These are phyloP conservation scores for Tylopilus orsonianus DNA, from an alignment of 1,284 basidiomycete genomes.

Conservation along the genomic window DNA sequence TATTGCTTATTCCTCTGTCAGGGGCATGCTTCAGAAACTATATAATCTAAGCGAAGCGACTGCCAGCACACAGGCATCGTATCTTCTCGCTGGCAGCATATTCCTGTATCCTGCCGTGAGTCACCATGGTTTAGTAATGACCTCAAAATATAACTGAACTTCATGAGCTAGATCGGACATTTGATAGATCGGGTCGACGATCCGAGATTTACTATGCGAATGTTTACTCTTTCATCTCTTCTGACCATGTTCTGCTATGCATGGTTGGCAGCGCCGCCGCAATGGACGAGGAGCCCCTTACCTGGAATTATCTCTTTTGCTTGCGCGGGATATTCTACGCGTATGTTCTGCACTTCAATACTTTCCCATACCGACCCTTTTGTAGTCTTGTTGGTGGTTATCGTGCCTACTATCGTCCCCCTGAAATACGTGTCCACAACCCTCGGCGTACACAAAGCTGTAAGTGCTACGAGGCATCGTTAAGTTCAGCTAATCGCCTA, in stretches of 20 bases:
- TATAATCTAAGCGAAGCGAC: conserved; percentile 60
- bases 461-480: conserved; percentile 36
- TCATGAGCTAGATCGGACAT: conserved; percentile 51
- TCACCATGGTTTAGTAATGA: conserved; percentile 1
- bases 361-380: conserved; percentile 4
- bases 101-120: conserved; percentile 68
- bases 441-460: conserved; percentile 76
- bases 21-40: conserved; percentile 73
- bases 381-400: conserved; percentile 67
- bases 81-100: conserved; percentile 74
- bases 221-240: conserved; percentile 61
- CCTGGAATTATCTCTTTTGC: conserved; percentile 67
- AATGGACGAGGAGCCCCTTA: conserved; percentile 53
- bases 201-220: conserved; percentile 53
- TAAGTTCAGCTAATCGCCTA: neutral
- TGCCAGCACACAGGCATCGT: conserved; percentile 67
- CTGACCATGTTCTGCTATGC: conserved; percentile 63
- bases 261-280: conserved; percentile 65
- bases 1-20: conserved; percentile 30
- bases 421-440: conserved; percentile 75
- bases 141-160: conserved; percentile 2
- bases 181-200: conserved; percentile 59
- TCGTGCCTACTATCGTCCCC: conserved; percentile 73
- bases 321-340: conserved; percentile 66
- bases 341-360: conserved; percentile 40